phyloP scores from a whole-genome alignment of 106 monocot species.

The Allium cepa region DNA sequence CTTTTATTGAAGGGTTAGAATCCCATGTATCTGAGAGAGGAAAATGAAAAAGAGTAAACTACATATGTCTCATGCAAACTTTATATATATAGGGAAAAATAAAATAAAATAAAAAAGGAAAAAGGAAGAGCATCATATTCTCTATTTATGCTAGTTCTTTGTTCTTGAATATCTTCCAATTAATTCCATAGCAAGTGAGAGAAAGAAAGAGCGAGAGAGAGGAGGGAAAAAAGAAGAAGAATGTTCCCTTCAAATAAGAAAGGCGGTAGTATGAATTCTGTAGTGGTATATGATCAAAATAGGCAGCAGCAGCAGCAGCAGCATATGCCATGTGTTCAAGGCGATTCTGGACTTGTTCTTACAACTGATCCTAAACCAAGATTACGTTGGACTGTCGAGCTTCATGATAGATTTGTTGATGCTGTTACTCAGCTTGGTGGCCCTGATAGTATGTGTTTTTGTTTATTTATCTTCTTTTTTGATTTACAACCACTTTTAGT shows the following conservation, averaged over 20 bases:
- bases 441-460: conserved; percentile 58
- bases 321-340: conserved; percentile 77
- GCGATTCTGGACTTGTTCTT: conserved; percentile 92
- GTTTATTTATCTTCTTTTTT: neutral
- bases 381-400: conserved; percentile 98
- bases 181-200: conserved; percentile 32
- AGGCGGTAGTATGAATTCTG: no score
- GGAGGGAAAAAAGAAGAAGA: conserved; percentile 11
- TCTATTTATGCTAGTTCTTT: conserved; percentile 38
- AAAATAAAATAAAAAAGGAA: no score
- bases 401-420: conserved; percentile 95
- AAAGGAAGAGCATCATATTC: conserved; percentile 31
- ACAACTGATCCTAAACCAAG: conserved; percentile 98
- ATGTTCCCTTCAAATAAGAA: conserved; percentile 57
- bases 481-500: no score
- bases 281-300: no score
- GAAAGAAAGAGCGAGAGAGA: conserved; percentile 15
- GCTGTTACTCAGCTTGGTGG: conserved; percentile 96
- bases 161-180: conserved; percentile 51
- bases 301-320: conserved; percentile 25
- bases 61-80: conserved; percentile 5
- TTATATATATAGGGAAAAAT: conserved; percentile 18
- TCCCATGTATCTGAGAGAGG: conserved; percentile 16
- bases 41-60: conserved; percentile 3
- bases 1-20: conserved; percentile 31